Evolutionary conservation across 306 rosid species (phyloP).

Genomic region (Abrus pulchellus): DNA sequence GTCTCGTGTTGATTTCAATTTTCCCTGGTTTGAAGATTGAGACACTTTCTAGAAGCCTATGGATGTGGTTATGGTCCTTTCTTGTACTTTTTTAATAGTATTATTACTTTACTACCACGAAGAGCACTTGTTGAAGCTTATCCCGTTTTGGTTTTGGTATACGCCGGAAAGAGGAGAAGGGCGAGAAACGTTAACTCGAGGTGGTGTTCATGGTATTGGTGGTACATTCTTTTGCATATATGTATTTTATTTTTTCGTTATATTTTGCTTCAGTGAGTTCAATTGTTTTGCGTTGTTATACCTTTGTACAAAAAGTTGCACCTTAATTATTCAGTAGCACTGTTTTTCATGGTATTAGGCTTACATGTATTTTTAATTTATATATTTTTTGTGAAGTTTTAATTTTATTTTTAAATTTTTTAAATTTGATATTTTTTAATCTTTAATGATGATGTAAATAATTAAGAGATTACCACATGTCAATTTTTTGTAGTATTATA

Average conservation of each 20-base stretch:
- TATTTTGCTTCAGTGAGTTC: neutral
- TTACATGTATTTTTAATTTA: neutral
- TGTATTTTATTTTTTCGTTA: neutral
- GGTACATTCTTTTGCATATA: neutral
- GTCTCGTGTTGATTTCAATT: conserved; percentile 4
- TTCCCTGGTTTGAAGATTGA: conserved; percentile 41
- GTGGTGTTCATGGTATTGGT: neutral
- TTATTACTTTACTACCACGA: neutral
- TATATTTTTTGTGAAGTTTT: neutral
- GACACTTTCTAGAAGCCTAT: conserved; percentile 45
- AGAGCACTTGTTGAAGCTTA: neutral
- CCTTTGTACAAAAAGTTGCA: conserved; percentile 29
- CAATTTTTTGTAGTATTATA: too few relatives aligned
- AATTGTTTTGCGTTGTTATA: neutral
- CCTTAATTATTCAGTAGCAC: neutral
- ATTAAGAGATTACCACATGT: too few relatives aligned
- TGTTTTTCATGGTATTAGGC: neutral
- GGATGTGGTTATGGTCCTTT: neutral
- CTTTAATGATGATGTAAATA: too few relatives aligned
- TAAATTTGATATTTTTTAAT: too few relatives aligned
- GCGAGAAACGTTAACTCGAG: neutral
- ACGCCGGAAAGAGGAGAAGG: neutral
- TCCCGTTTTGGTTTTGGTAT: neutral
- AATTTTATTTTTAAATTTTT: neutral
- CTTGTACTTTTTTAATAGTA: neutral